Evolutionary conservation across 176 grass and related monocot species (phyloP), one percentile per base, ranked within the genome.

Genomic region (Pharus latifolius): DNA sequence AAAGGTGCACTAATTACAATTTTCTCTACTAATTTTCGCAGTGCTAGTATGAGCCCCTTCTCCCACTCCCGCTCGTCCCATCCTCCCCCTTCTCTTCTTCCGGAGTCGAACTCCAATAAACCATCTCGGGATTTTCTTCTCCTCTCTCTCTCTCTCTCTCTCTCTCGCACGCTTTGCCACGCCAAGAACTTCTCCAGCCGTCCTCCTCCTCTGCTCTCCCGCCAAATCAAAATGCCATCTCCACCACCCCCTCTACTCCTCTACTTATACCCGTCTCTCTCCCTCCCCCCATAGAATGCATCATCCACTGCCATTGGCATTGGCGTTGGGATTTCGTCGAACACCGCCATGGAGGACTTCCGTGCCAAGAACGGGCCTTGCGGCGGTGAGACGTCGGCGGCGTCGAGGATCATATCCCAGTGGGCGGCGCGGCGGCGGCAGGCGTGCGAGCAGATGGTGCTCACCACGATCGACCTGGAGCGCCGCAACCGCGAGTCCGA

Each of bases 401-500:
- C 78, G 3, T 81, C 85, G 7, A 82, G 85, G 77, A 89, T 96
- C 60, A 54, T 96, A 14, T 82, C 77, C 34, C 73, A 85, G 25
- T 89, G 88, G 91, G 55, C 79, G 2, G 87, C 91, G 28, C 83
- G 87, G 20, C 88, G 78, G 15, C 88, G 85, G 1, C 85, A 96
- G 83, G 84, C 88, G 20, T 75, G 79, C 78, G 89, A 92, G 74
- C 85, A 88, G 70, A 88, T 92, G 80, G 55, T 91, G 80, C 81
- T 82, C 24, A 71, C 81, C 5, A 92, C 85, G 64, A 76, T 96
- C 1, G 91, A 90, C 67, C 83, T 90, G 3, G 88, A 92, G 18
- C 80, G 85, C 18, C 89, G 92, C 3, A 86, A 91, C 75, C 85
- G 93, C 48, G 88, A 96, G 56, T 85, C 86, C 2, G 93, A 96